Evolutionary conservation across 2,329 filamentous ascomycete species (phyloP).

Genomic region (Corynespora cassiicola): DNA sequence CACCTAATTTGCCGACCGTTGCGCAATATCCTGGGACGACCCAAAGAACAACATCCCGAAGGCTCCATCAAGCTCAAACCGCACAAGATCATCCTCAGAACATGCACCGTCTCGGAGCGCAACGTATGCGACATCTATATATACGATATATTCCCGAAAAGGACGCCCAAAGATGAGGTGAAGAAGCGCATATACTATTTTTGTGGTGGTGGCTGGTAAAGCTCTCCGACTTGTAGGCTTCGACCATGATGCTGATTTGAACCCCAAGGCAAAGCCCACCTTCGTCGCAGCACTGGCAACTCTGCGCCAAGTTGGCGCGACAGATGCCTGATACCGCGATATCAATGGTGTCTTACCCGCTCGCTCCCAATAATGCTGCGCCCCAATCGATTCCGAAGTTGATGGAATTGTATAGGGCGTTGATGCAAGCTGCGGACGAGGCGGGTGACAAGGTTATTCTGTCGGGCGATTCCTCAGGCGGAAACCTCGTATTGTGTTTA

Average conservation of each 20-base stretch:
- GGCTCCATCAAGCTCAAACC: conserved; percentile 50
- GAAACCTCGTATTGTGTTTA: conserved; percentile 57
- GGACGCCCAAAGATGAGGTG: conserved; percentile 8
- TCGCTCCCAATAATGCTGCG: conserved; percentile 62
- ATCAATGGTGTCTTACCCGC: conserved; percentile 59
- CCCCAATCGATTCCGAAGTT: conserved; percentile 56
- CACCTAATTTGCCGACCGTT: conserved; percentile 48
- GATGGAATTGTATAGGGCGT: conserved; percentile 50
- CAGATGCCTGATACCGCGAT: conserved; percentile 51
- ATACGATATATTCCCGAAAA: conserved; percentile 50
- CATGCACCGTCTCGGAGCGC: conserved; percentile 49
- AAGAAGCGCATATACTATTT: conserved; percentile 60
- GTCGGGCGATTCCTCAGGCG: conserved; percentile 63
- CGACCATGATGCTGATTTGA: too few species aligned
- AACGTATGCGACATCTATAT: conserved; percentile 52
- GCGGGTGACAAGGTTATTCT: conserved; percentile 55
- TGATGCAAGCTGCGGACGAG: conserved; percentile 49
- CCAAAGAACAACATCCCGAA: conserved; percentile 38
- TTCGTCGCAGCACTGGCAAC: conserved; percentile 59
- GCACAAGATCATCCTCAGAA: conserved; percentile 37
- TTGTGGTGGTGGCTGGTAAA: conserved; percentile 64
- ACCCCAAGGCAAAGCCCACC: conserved; percentile 60
- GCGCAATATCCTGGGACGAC: conserved; percentile 40
- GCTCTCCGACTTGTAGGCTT: too few species aligned
- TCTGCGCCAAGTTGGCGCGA: conserved; percentile 54